Base-by-base conservation (phyloP, 176 grass and related monocot genomes). In the Bothriochloa decipiens region DNA sequence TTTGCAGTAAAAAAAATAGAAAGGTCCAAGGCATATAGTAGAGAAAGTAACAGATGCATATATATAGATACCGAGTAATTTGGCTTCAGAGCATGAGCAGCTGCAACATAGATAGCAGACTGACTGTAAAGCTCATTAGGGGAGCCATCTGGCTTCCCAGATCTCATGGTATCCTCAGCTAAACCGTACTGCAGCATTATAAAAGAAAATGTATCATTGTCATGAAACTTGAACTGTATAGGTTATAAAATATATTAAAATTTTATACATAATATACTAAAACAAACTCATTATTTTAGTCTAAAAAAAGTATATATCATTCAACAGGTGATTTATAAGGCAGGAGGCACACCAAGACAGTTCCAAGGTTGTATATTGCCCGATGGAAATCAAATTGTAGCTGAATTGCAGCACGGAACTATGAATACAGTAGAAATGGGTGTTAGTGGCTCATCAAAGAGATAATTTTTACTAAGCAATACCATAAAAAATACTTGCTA, bases 381-480 rank as follows among this genome's bases (percentile, higher is more conserved):
- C 93, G 91, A 79, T 99, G 93, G 80, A 99, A 99, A 94, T 99
- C 96, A 94, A 99, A 99, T 63, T 99, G 96, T 76, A 99, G 68
- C 74, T 96, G 91, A 65, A 99, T 99, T 63, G 96, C 96, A 57
- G 90, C 93, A 73, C 96, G 96, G 40, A 99, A 99, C 96, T 99
- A 90, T 9, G 5, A 67, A 88, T 25, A 84, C 26, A 75, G 43
- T 46, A 75, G 45, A 72, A 39, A 1, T 68, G 47, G 49, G 33
- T 76, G 15, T 78, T 57, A 87, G 26, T 66, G 29, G 37, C 69
- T 79, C 68, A 80, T 80, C 39, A 43, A 42, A 82, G 39, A 73
- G 61, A 53, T 14, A 75, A 9, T 6, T 46, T 81, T 74, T 69
- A 63, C 11, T 23, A 3, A 86, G 42, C 55, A 65, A 65, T 81